A percentile compares a stretch with the other conserved stretches of the same genome.
phyloP scores from a whole-genome alignment of 2,329 filamentous ascomycete genomes.

The Alternaria solani region DNA sequence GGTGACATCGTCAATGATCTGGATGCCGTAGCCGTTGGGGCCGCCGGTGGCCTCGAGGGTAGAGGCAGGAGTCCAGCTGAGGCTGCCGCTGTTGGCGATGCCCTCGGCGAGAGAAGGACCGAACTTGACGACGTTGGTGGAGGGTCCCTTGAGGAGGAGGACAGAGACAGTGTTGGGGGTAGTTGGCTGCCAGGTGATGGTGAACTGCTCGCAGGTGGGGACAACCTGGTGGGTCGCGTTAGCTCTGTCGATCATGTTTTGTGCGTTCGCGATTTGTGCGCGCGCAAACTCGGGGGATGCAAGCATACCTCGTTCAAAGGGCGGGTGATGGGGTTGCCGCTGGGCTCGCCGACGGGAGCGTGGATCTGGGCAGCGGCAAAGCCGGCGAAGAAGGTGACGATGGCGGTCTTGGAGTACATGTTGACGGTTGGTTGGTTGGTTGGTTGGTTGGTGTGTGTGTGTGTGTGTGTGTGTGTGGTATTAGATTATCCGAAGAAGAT shows the following conservation, averaged over 20 bases:
- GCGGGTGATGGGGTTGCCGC: constrained; percentile 63
- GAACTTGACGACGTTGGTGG: constrained; percentile 62
- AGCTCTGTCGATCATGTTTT: constrained; percentile 12
- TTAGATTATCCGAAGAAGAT: constrained; percentile 41
- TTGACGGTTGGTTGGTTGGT: constrained; percentile 20
- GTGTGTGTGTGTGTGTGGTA: constrained; percentile 22
- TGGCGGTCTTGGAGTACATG: constrained; percentile 49
- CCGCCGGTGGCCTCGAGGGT: constrained; percentile 55
- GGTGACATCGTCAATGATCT: constrained; percentile 66
- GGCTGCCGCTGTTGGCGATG: constrained; percentile 65
- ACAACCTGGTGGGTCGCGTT: constrained; percentile 51
- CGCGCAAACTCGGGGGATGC: background rate
- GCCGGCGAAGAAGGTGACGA: constrained; percentile 62
- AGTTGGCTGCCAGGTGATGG: constrained; percentile 65
- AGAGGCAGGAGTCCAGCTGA: constrained; percentile 62
- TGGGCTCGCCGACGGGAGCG: constrained; percentile 41
- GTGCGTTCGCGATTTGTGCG: constrained; percentile 1
- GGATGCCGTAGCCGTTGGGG: constrained; percentile 65
- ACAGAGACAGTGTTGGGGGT: constrained; percentile 63
- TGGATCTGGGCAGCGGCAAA: constrained; percentile 54
- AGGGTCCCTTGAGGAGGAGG: constrained; percentile 67
- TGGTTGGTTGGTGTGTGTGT: too few relatives aligned
- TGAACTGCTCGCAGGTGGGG: constrained; percentile 63
- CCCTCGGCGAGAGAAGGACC: constrained; percentile 59
- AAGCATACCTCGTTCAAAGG: constrained; percentile 58